Base-by-base conservation (phyloP, 83 land plant genomes). In the Larix sibirica region DNA sequence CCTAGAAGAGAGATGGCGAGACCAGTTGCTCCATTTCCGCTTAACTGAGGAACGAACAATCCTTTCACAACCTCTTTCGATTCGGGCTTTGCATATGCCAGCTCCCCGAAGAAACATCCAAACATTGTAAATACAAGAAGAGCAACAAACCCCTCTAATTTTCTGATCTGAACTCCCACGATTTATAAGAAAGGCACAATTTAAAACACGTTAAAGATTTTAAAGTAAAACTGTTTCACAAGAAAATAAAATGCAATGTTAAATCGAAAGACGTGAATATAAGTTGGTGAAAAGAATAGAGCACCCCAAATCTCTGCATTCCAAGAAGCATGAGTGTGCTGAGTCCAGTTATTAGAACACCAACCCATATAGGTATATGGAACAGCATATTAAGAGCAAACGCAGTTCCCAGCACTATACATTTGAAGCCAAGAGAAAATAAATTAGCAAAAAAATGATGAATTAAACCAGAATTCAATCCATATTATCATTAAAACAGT, bases 371-470 rank as follows among this genome's bases (percentile, higher is more conserved):
- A 18, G 95, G 95, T 54, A 92, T 79, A 13, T 81, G 68, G 85
- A 92, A 91, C 20, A 94, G 64, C 64, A 94, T 88, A 67, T 94
- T 91, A 5, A 94, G 83, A 1, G 96, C 94, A 73, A 94, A 92
- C 4, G 96, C 96, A 59, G 96, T 92, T 62, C 96, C 96, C 7
- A 94, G 89, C 38, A 94, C 96, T 94, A 90, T 18, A 17, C n/a
- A 62, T 26, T 76, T 76, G 6, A 28, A 70, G 3, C 2, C 26
- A 50, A 50, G 56, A 50, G 0, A 50, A 50, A 10, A 50, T 10
- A 50, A 50, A 50, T 10, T 50, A 50, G 2, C 13, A 50, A 50
- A 10, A 44, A 44, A 44, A 44, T 0, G 1, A 50, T 10, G 56
- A 50, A 9, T 50, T 50, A 50, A 50, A 50, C 56, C 56, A 50